These are phyloP conservation scores for Malbranchea zuffiana DNA, from an alignment of 2,329 filamentous ascomycete genomes.

Conservation along the genomic window DNA sequence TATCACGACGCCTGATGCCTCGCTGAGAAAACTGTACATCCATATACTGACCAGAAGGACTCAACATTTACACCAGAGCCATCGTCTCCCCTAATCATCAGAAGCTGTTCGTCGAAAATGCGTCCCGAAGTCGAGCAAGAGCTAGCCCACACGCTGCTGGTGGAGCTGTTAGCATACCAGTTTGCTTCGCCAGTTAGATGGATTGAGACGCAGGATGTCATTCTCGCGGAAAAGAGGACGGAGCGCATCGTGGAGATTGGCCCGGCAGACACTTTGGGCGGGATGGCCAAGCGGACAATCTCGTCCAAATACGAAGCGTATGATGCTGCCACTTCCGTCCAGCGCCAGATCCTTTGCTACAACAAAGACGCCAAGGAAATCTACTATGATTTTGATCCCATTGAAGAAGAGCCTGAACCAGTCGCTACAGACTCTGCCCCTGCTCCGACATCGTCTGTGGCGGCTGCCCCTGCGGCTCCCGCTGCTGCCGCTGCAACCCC, in stretches of 20 bases:
- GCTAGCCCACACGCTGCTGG: slow-evolving; percentile 92
- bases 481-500: slow-evolving; percentile 46
- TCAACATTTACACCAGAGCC: neutral
- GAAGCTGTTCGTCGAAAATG: slow-evolving; percentile 50
- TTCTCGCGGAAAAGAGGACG: slow-evolving; percentile 87
- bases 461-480: slow-evolving; percentile 37
- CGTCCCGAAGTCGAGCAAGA: slow-evolving; percentile 98
- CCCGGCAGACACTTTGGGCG: slow-evolving; percentile 89
- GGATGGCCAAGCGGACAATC: slow-evolving; percentile 92
- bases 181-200: slow-evolving; percentile 98
- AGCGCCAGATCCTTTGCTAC: slow-evolving; percentile 96
- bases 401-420: slow-evolving; percentile 56
- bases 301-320: slow-evolving; percentile 98
- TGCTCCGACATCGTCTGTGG: slow-evolving; percentile 29
- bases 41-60: neutral
- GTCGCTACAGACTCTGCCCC: slow-evolving; percentile 31
- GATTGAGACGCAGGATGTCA: slow-evolving; percentile 99
- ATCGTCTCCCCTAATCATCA: neutral
- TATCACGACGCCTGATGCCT: neutral
- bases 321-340: slow-evolving; percentile 90
- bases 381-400: slow-evolving; percentile 94
- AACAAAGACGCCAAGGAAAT: slow-evolving; percentile 99
- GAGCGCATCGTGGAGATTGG: slow-evolving; percentile 97
- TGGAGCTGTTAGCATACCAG: slow-evolving; percentile 97
- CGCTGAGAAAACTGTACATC: neutral